These are phyloP conservation scores for Phytophthora crassamura DNA, from an alignment of 352 stramenopile species.

Conservation along the genomic window DNA sequence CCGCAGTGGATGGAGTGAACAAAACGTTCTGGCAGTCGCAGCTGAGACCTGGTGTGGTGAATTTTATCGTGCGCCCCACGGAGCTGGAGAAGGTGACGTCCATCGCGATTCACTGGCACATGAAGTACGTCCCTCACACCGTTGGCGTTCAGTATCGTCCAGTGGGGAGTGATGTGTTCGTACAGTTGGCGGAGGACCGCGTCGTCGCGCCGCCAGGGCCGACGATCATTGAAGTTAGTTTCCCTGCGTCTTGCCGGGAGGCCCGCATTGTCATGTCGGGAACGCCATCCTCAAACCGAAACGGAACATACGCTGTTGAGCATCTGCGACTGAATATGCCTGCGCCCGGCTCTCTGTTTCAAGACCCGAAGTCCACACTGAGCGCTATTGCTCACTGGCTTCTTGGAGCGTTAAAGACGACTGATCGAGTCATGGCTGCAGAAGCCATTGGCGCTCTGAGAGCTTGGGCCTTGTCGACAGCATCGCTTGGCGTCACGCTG, in stretches of 20 bases:
- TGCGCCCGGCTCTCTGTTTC: conserved; percentile 61
- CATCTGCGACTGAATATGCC: conserved; percentile 68
- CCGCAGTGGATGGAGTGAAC: conserved; percentile 62
- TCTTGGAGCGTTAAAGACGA: conserved; percentile 48
- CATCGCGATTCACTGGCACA: conserved; percentile 74
- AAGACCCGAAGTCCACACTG: conserved; percentile 63
- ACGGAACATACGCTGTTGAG: conserved; percentile 73
- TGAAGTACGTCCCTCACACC: conserved; percentile 64
- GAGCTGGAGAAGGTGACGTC: conserved; percentile 61
- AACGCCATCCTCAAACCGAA: conserved; percentile 68
- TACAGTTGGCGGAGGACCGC: conserved; percentile 45
- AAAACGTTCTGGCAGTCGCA: conserved; percentile 84
- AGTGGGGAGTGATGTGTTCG: conserved; percentile 44
- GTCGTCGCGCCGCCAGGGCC: conserved; percentile 22
- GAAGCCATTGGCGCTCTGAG: conserved; percentile 72
- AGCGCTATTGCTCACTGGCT: conserved; percentile 74
- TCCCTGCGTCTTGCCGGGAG: conserved; percentile 54
- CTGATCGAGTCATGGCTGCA: conserved; percentile 59
- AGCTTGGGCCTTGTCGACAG: conserved; percentile 80
- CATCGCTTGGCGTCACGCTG: conserved; percentile 73
- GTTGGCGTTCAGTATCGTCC: conserved; percentile 66
- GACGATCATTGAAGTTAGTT: conserved; percentile 47
- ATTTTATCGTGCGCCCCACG: conserved; percentile 51
- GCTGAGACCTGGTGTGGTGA: conserved; percentile 50
- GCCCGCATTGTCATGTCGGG: conserved; percentile 73